A percentile compares a stretch with the other conserved stretches of the same genome.
Conservation (phyloP, 1,139 yeast genomes). For the Geotrichum australiense region DNA sequence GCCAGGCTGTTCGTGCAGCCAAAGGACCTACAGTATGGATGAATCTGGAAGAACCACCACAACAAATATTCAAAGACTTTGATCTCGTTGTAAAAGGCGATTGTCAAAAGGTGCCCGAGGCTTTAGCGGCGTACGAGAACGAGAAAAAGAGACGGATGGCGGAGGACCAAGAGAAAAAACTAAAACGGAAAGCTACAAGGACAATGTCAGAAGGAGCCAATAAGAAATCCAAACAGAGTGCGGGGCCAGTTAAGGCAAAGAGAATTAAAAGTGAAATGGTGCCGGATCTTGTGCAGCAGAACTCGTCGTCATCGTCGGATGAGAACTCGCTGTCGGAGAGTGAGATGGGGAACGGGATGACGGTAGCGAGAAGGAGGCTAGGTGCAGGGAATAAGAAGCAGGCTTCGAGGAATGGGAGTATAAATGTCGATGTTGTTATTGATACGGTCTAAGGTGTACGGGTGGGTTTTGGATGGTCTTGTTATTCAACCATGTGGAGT, state of each 20-base stretch:
- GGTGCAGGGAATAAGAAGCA: no score
- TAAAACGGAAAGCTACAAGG: conserved; percentile 9
- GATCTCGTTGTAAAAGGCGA: conserved; percentile 54
- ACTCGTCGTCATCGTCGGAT: conserved; percentile 14
- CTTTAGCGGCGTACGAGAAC: conserved; percentile 32
- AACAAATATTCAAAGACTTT: conserved; percentile 41
- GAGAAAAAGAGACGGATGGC: conserved; percentile 19
- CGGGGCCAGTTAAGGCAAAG: conserved; percentile 1
- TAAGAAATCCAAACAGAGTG: conserved; percentile 1
- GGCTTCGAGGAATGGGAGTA: no score
- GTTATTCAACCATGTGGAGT: no score
- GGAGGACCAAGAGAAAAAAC: conserved; percentile 13
- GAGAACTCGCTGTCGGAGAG: conserved; percentile 13
- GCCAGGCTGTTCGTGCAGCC: conserved; percentile 55
- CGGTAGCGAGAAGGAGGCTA: no score
- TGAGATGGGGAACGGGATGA: conserved; percentile 7
- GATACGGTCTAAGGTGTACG: no score
- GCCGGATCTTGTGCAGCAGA: conserved; percentile 4
- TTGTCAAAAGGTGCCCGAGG: conserved; percentile 45
- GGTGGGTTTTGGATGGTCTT: no score
- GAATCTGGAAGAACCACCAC: conserved; percentile 43
- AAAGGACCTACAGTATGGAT: conserved; percentile 54
- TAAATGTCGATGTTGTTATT: no score
- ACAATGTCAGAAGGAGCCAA: conserved; percentile 12
- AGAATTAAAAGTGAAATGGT: conserved; percentile 1